Evolutionary conservation across 805 yeast species (phyloP).

Genomic region (Zygoascus biomembranicola): DNA sequence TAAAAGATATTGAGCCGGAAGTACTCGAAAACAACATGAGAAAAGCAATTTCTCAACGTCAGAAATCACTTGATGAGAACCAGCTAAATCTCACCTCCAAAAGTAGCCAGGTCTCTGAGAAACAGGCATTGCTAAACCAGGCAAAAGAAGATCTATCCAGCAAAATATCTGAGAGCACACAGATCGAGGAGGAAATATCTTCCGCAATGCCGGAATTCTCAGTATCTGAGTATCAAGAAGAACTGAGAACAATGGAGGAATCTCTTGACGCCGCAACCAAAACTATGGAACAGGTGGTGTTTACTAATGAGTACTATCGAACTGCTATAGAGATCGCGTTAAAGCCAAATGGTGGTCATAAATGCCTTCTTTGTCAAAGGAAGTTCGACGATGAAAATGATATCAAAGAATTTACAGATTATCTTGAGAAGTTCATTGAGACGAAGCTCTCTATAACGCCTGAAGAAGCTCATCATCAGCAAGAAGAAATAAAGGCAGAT

Average conservation of each 20-base stretch:
- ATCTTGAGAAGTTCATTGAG: conserved; percentile 24
- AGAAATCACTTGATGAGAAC: conserved; percentile 16
- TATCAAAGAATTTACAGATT: conserved; percentile 12
- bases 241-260: conserved; percentile 49
- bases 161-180: conserved; percentile 3
- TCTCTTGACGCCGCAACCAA: conserved; percentile 52
- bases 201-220: conserved; percentile 30
- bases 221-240: conserved; percentile 44
- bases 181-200: conserved; percentile 5
- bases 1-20: conserved; percentile 12
- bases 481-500: conserved; percentile 3
- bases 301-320: conserved; percentile 60
- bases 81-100: conserved; percentile 5
- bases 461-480: conserved; percentile 23
- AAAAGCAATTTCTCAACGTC: conserved; percentile 17
- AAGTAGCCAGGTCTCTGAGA: conserved; percentile 16
- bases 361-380: conserved; percentile 69
- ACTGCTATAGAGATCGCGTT: conserved; percentile 47
- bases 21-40: conserved; percentile 14
- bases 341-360: conserved; percentile 42
- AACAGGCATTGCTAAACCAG: conserved; percentile 14
- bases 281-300: conserved; percentile 58
- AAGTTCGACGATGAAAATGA: conserved; percentile 40
- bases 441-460: conserved; percentile 27
- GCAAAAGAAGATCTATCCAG: conserved; percentile 11